These are phyloP conservation scores for Colletotrichum orbiculare DNA, from an alignment of 2,329 filamentous ascomycete genomes.

Conservation along the genomic window DNA sequence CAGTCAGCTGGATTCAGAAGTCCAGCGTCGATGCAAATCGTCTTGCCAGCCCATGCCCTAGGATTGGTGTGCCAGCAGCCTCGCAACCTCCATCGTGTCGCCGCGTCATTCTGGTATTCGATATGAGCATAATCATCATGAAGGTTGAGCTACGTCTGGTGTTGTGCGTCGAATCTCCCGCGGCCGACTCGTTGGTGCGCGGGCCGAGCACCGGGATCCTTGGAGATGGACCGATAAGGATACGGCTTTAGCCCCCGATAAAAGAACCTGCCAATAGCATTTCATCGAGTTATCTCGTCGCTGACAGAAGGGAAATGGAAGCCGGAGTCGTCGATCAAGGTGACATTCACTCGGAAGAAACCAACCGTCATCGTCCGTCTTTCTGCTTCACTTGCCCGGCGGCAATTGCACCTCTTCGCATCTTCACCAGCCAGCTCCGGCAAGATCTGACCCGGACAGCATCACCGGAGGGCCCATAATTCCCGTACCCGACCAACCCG, in stretches of 20 bases:
- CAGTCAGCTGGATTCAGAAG: too few species aligned
- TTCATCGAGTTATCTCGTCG: slow-evolving; percentile 4
- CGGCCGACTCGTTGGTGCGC: too few species aligned
- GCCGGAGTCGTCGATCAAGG: not conserved
- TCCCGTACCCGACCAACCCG: not conserved
- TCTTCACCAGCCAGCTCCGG: not conserved
- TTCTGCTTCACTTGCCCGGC: not conserved
- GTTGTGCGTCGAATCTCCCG: too few species aligned
- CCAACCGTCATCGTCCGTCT: not conserved
- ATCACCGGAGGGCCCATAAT: not conserved
- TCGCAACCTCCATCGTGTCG: too few species aligned
- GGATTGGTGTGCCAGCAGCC: too few species aligned
- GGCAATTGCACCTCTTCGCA: slow-evolving; percentile 12
- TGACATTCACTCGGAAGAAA: not conserved
- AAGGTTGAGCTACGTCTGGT: too few species aligned
- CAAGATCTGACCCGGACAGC: not conserved
- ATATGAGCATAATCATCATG: too few species aligned
- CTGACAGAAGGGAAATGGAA: not conserved
- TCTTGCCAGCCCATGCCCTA: too few species aligned
- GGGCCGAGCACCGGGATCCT: too few species aligned
- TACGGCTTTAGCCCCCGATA: not conserved
- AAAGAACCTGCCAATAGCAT: slow-evolving; percentile 9
- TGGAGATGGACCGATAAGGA: too few species aligned
- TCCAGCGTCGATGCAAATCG: too few species aligned
- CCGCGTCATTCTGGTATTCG: too few species aligned